Percentiles rank a stretch among this genome's conserved stretches.
Conservation (phyloP, 1,284 basidiomycete genomes). For the Malassezia slooffiae region DNA sequence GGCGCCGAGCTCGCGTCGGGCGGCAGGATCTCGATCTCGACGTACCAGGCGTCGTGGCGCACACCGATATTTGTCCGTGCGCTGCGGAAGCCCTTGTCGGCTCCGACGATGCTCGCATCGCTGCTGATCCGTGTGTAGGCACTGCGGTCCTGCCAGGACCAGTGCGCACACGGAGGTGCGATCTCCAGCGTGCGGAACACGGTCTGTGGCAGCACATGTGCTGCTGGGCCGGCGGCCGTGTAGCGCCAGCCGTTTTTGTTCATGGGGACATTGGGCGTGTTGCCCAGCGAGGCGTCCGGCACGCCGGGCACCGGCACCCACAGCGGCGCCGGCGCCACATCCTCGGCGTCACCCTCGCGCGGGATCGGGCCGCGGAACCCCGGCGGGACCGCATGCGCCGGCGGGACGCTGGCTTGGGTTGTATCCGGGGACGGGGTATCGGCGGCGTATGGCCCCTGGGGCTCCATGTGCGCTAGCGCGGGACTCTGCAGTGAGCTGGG, state of each 20-base stretch:
- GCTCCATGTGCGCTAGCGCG: too few relatives aligned
- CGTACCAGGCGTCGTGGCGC: conserved; percentile 83
- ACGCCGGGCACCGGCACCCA: conserved; percentile 17
- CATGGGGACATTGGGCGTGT: conserved; percentile 26
- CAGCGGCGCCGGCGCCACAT: conserved; percentile 23
- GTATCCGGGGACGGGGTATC: too few relatives aligned
- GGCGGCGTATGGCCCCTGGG: too few relatives aligned
- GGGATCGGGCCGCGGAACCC: conserved; percentile 32
- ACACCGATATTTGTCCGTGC: conserved; percentile 80
- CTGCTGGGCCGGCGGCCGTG: conserved; percentile 33
- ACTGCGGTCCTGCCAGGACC: conserved; percentile 58
- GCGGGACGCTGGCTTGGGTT: too few relatives aligned
- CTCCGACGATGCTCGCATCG: conserved; percentile 65
- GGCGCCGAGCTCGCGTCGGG: conserved; percentile 35
- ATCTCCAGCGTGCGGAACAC: conserved; percentile 35
- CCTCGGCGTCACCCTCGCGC: conserved; percentile 26
- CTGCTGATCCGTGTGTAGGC: conserved; percentile 62
- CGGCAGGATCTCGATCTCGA: conserved; percentile 73
- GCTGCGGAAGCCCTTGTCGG: conserved; percentile 80
- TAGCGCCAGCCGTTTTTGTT: conserved; percentile 43
- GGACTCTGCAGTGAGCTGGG: too few relatives aligned
- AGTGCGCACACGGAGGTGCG: conserved; percentile 28
- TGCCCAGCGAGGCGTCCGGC: conserved; percentile 17
- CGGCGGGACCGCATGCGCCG: conserved; percentile 20
- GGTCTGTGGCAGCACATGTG: conserved; percentile 24